Base-by-base conservation (phyloP, 1,284 basidiomycete species). In the Rhodotorula sp. region DNA sequence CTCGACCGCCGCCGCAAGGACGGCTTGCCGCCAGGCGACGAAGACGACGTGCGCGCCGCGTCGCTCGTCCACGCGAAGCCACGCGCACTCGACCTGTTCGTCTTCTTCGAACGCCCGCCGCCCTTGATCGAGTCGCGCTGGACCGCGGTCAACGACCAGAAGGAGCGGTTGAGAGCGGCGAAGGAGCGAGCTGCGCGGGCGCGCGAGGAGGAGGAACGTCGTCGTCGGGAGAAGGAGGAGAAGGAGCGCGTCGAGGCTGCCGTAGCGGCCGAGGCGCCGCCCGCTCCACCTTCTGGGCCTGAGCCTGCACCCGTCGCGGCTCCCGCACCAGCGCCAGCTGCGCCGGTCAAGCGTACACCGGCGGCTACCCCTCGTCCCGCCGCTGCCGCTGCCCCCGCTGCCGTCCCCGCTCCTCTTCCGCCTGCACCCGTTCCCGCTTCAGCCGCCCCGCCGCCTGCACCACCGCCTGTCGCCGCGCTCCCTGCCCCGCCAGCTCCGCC, bases 161-260 rank as follows among this genome's bases (percentile, higher is more conserved):
- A 72, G 48, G 66, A 70, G 39, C 59, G 70, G 29, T 36, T 76
- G 21, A 63, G 61, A 34, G 62, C 70, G 27, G 72, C 75, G 34
- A 72, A 72, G 61, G 68, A 70, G 51, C 53, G 70, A 15, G 75
- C 72, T 3, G 66, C 72, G 3, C 67, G 74, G 46, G 72, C 75
- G 13, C 48, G 70, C 3, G 68, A 70, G 37, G 66, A 71, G 41
- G 72, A 74, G 65, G 66, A 72, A n/a, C 53, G 66, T 17, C 70
- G 75, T 13, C 62, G 64, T 25, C 55, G 56, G 29, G 72, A 76
- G 51, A 68, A 73, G 64, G 72, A 70, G 62, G 64, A 66, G 53
- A 55, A 66, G 44, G 70, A 59, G 9, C 51, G 41, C 3, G 67
- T 57, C 10, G 65, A 66, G 22, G 67, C 64, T 13, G 64, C 61